These are phyloP conservation scores for Mortierella sp. DNA, from an alignment of 371 early-diverging fungal species.

Conservation along the genomic window DNA sequence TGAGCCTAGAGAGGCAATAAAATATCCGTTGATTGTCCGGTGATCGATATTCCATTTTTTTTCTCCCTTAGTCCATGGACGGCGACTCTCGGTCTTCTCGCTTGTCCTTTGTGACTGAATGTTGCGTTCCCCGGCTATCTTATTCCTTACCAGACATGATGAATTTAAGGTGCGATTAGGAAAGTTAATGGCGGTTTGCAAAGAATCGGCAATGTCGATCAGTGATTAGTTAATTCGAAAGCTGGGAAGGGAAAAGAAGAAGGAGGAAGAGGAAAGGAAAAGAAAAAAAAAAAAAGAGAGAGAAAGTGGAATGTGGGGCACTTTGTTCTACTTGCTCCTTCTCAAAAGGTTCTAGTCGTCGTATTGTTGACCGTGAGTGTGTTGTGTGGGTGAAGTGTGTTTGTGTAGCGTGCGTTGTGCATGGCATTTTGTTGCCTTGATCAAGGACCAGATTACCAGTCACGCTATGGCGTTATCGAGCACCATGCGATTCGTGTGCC, in stretches of 20 bases:
- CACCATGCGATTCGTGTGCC: slow-evolving; percentile 24
- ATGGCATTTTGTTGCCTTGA: not conserved
- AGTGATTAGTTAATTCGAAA: not conserved
- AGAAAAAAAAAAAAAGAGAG: slow-evolving; percentile 5
- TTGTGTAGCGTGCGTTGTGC: slow-evolving; percentile 1
- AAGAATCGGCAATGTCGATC: not conserved
- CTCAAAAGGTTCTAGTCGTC: not conserved
- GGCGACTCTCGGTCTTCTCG: not conserved
- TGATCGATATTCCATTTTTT: not conserved
- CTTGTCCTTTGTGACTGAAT: not conserved
- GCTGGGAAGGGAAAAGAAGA: not conserved
- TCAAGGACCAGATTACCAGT: slow-evolving; percentile 25
- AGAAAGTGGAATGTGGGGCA: not conserved
- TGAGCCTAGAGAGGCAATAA: not conserved
- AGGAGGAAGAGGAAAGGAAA: not conserved
- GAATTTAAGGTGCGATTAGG: not conserved
- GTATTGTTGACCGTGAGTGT: slow-evolving; percentile 1
- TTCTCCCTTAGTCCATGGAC: not conserved
- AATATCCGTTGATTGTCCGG: not conserved
- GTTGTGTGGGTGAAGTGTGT: not conserved
- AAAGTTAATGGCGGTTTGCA: not conserved
- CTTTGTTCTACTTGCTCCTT: not conserved
- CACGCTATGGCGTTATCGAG: slow-evolving; percentile 39
- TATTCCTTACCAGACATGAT: slow-evolving; percentile 48
- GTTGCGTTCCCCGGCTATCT: not conserved